Evolutionary conservation across 257 asterid species (phyloP), one percentile per base, ranked within the genome.

Genomic region (Solanum dulcamara): DNA sequence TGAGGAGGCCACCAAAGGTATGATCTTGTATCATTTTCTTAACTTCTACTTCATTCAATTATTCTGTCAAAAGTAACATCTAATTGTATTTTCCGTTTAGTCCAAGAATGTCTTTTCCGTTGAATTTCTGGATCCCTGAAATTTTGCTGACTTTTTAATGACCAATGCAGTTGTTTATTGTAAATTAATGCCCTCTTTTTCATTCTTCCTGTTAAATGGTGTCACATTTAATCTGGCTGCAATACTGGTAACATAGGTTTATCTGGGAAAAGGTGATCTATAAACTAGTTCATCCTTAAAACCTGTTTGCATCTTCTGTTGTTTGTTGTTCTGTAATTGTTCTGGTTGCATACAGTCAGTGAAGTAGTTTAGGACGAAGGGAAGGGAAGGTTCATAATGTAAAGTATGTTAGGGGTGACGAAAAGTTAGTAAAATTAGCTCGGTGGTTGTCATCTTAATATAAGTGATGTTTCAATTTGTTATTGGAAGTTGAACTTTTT

Each of bases 1-100:
- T 91, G 70, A 83, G 92, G 72, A 88, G 92, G 90, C 93, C 93
- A 6, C 94, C 94, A 57, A 90, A 85, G 93, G 94, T 90, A 89
- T 64, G 88, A 28, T 32, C 22, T 44, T 79, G 42, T 3, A 77
- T 9, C 62, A 20, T 77, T 77, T 77, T 77, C 17, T 79, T 7
- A 26, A 75, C 24, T 75, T 26, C 82, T 44, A 24, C 60, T 44
- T 17, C 60, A 51, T 15, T 77, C 38, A 46, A 5, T 77, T 46
- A 77, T 28, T 75, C 15, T 46, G 83, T 28, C n/a, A 26, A 44
- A 75, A 77, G 60, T 77, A 46, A 15, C 83, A 46, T 46, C 38
- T 62, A 46, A 30, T 15, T 77, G 62, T 30, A 44, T 17, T 26
- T 17, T 26, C 15, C n/a, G 24, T 44, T 15, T 44, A 24, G 81